A percentile compares a stretch with the other conserved stretches of the same genome.
phyloP scores from a whole-genome alignment of 2,329 filamentous ascomycete species.

The Pseudocercospora pini-densiflorae region DNA sequence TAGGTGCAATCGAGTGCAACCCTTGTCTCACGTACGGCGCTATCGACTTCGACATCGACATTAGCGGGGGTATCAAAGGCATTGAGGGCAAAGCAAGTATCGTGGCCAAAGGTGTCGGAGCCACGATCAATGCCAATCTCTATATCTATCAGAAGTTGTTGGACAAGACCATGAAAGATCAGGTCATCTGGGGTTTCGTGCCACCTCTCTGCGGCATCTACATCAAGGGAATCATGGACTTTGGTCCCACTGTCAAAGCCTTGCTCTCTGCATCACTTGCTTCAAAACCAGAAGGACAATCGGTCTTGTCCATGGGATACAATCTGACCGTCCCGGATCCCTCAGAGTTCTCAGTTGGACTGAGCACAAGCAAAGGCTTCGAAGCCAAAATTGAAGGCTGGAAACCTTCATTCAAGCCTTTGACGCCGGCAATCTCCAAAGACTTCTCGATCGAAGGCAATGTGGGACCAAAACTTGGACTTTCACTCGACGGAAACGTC shows the following conservation, averaged over 20 bases:
- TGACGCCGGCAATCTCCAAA: conserved; percentile 9
- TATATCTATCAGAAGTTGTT: conserved; percentile 12
- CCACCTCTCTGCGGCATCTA: conserved; percentile 14
- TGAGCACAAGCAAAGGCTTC: neutral
- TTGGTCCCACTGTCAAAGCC: conserved; percentile 19
- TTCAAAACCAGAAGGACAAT: neutral
- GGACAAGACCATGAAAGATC: neutral
- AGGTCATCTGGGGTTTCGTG: conserved; percentile 16
- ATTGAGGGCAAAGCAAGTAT: conserved; percentile 4
- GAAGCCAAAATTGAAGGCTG: conserved; percentile 10
- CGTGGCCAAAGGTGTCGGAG: neutral
- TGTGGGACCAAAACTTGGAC: conserved; percentile 10
- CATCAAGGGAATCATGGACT: conserved; percentile 17
- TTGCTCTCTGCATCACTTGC: conserved; percentile 11
- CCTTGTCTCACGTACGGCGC: conserved; percentile 13
- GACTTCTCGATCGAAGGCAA: conserved; percentile 9
- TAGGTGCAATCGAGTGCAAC: conserved; percentile 15
- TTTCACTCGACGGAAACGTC: conserved; percentile 13
- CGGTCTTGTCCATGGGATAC: conserved; percentile 16
- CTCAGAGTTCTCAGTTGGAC: neutral
- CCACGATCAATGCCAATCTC: conserved; percentile 3
- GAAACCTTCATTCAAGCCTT: conserved; percentile 9
- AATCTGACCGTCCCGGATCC: conserved; percentile 6
- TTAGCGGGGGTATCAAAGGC: neutral
- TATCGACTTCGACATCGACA: conserved; percentile 12